phyloP scores from a whole-genome alignment of 306 rosid species.

The Argentina anserina region DNA sequence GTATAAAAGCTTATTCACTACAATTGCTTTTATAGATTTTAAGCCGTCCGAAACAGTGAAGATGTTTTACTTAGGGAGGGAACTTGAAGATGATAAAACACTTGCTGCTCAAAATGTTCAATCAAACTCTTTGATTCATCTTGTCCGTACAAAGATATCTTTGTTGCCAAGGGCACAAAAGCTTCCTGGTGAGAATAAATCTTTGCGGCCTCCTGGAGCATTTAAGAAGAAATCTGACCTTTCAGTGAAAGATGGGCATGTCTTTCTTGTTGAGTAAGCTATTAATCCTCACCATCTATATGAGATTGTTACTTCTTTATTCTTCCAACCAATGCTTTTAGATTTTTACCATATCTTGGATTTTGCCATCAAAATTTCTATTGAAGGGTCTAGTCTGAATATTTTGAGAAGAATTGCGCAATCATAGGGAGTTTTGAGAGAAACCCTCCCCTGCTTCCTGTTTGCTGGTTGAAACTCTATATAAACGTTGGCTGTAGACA shows the following conservation, averaged over 20 bases:
- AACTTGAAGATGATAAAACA: conserved; percentile 72
- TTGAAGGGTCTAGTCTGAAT: neutral
- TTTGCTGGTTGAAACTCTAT: neutral
- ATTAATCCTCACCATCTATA: neutral
- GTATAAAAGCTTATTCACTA: neutral
- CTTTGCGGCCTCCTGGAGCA: conserved; percentile 95
- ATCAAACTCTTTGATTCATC: conserved; percentile 88
- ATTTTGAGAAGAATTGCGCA: neutral
- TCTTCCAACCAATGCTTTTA: neutral
- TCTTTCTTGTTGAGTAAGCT: conserved; percentile 88
- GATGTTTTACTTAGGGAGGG: conserved; percentile 70
- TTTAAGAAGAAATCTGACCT: conserved; percentile 96
- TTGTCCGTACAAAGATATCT: conserved; percentile 81
- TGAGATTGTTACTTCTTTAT: neutral
- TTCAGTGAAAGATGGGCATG: conserved; percentile 94
- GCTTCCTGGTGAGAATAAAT: conserved; percentile 85
- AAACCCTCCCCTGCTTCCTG: neutral
- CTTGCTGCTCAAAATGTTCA: conserved; percentile 77
- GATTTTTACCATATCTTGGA: neutral
- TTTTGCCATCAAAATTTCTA: neutral
- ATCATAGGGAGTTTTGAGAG: neutral
- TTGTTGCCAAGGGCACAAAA: conserved; percentile 76
- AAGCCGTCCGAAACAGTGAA: conserved; percentile 71
- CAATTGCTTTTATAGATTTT: conserved; percentile 53
- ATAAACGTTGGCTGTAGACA: neutral